Evolutionary conservation across 2,329 filamentous ascomycete genomes (phyloP), one percentile per base, ranked within the genome.

Genomic region (Diaporthe sp.): DNA sequence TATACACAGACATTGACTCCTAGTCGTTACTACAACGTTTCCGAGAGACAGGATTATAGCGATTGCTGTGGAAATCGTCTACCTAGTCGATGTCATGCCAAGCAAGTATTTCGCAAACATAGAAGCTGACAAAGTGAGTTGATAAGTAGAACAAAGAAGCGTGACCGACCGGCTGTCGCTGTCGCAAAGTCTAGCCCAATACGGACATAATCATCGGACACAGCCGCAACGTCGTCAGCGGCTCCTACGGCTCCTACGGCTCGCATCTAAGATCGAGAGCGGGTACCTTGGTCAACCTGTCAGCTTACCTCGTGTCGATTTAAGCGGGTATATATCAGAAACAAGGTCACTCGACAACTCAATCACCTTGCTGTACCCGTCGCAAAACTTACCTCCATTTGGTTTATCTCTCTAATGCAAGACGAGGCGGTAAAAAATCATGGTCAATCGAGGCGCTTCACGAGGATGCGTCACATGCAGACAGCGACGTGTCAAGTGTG

Each of bases 401-500:
- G 39, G 39, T 15, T 61, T 42, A 25, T 25, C 34, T 25, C 22
- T 17, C 22, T 12, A 17, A 61, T 7, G 22, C 3, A 42, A n/a
- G 28, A 39, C 19, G 57, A 13, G 4, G 57, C 34, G 6, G 4
- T 7, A 42, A 13, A 4, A 17, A 46, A 31, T 28, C n/a, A 62
- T 62, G 59, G 59, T 62, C 25, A 62, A 62, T 28, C 59, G 39
- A 62, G 59, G 59, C 15, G 13, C 37, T 44, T 62, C 59, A 12
- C 59, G 17, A 42, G 59, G 59, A 19, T 62, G 59, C 37, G 37
- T 42, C 59, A 62, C 59, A 22, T 62, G 59, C 25, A 62, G 39
- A 62, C 39, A 31, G 4, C 59, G 59, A 46, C 59, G 59, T 22
- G 59, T 62, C 39, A 62, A 44, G 59, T 62, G 59, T 62, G 59